Conservation (phyloP, 2,329 filamentous ascomycete species). For the Alternaria sp. region DNA sequence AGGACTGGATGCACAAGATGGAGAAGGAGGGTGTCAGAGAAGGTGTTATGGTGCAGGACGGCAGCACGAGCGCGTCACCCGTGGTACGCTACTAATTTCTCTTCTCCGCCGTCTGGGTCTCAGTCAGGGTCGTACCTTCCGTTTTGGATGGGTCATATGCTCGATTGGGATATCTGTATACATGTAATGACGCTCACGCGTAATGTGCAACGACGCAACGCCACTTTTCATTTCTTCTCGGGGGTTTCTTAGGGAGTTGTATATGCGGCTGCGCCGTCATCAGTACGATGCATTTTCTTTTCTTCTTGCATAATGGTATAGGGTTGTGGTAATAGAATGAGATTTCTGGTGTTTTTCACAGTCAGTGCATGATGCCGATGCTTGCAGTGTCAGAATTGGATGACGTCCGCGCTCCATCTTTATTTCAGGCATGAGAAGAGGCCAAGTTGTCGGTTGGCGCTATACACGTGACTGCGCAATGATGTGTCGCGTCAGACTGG, state of each 20-base stretch:
- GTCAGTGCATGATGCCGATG: background rate
- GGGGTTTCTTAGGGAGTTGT: background rate
- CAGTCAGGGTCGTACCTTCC: background rate
- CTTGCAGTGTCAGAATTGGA: background rate
- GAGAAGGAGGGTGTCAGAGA: slow-evolving; percentile 50
- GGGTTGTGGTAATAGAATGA: background rate
- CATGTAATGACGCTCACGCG: slow-evolving; percentile 21
- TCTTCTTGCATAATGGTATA: background rate
- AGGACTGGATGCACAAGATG: slow-evolving; percentile 52
- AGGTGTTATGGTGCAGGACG: slow-evolving; percentile 46
- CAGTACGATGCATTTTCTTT: background rate
- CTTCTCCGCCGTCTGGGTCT: background rate
- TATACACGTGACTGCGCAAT: background rate
- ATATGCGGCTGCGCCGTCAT: slow-evolving; percentile 1
- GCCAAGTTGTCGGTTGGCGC: background rate
- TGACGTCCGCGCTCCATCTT: no score
- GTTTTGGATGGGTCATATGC: background rate
- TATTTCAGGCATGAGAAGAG: no score
- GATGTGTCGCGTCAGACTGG: background rate
- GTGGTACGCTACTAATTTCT: slow-evolving; percentile 42
- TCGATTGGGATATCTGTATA: background rate
- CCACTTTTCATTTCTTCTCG: background rate
- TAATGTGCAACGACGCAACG: slow-evolving; percentile 19
- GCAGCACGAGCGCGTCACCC: slow-evolving; percentile 30
- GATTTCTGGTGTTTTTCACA: background rate